phyloP scores from a whole-genome alignment of 805 yeast species.

The Yarrowia sp. region DNA sequence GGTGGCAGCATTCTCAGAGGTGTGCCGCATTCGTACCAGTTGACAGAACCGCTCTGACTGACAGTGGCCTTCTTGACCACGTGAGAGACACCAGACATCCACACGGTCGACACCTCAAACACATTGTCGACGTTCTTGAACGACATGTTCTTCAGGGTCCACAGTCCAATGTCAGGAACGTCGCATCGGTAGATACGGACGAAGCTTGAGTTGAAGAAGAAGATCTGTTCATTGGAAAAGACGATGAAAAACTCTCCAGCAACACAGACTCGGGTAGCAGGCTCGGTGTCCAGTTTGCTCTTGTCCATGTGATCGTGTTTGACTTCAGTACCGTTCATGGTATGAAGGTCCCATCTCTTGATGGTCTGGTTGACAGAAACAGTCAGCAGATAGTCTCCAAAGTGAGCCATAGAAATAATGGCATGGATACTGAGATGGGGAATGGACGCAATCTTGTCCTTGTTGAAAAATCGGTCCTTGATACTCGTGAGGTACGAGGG shows the following conservation, averaged over 20 bases:
- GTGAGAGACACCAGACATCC: constrained; percentile 23
- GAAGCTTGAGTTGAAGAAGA: constrained; percentile 60
- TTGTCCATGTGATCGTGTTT: not conserved
- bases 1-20: constrained; percentile 8
- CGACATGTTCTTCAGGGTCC: constrained; percentile 29
- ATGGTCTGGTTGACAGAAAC: constrained; percentile 36
- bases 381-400: constrained; percentile 15
- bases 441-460: constrained; percentile 36
- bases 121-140: not conserved
- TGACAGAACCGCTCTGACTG: not conserved
- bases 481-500: constrained; percentile 25
- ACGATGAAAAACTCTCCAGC: constrained; percentile 9
- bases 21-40: constrained; percentile 8
- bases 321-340: not conserved
- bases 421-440: constrained; percentile 34
- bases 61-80: constrained; percentile 10
- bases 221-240: constrained; percentile 50
- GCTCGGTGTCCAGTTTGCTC: constrained; percentile 29
- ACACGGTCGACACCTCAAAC: constrained; percentile 19
- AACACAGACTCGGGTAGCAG: constrained; percentile 10
- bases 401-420: constrained; percentile 11
- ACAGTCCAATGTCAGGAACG: constrained; percentile 4
- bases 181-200: not conserved
- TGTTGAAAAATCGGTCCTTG: constrained; percentile 21
- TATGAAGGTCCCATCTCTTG: constrained; percentile 26